Evolutionary conservation across 192 early-diverging fungal genomes (phyloP).

Genomic region (Podila epigama): DNA sequence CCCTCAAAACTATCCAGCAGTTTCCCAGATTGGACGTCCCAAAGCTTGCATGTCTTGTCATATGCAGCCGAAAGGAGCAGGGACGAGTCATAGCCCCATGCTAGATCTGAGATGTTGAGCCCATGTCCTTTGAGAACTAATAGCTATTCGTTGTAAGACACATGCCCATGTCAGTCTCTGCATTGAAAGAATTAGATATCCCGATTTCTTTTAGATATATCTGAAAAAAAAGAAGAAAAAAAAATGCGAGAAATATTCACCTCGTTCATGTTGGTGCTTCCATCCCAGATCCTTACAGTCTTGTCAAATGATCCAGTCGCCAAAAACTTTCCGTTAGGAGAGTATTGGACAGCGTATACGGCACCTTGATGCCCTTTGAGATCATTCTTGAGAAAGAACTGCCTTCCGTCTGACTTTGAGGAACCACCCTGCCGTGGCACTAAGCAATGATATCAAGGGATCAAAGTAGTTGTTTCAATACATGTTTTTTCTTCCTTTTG

Average conservation of each 20-base stretch:
- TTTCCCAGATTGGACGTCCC: conserved; percentile 78
- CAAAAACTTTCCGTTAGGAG: conserved; percentile 80
- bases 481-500: neutral
- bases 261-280: conserved; percentile 69
- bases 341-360: conserved; percentile 90
- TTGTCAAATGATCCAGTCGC: conserved; percentile 96
- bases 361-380: conserved; percentile 86
- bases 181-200: neutral
- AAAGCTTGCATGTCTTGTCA: conserved; percentile 83
- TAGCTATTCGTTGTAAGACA: conserved; percentile 40
- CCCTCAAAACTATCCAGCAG: conserved; percentile 66
- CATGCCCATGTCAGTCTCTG: neutral
- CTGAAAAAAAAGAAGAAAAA: neutral
- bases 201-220: neutral
- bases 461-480: neutral
- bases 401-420: conserved; percentile 41
- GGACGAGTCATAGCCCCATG: conserved; percentile 74
- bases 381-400: conserved; percentile 43
- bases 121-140: conserved; percentile 76
- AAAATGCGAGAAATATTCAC: conserved; percentile 34
- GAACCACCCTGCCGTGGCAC: conserved; percentile 36
- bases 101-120: conserved; percentile 81
- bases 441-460: neutral
- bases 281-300: conserved; percentile 91
- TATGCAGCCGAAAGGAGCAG: conserved; percentile 77